phyloP scores from a whole-genome alignment of 768 basidiomycete species.

The Paxillus involutus region DNA sequence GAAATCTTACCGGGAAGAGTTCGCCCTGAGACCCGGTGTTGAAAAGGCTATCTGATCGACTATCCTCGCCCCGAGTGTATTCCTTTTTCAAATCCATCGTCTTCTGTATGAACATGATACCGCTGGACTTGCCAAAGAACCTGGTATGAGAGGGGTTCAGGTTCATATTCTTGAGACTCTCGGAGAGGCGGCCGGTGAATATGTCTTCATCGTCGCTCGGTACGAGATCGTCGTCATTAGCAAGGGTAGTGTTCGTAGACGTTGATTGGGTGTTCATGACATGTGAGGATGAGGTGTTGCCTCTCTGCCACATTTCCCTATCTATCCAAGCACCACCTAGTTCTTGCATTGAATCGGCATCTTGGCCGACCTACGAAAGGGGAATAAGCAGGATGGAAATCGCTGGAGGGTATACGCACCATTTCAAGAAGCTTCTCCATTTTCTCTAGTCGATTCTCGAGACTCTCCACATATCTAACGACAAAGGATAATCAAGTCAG shows the following conservation, averaged over 20 bases:
- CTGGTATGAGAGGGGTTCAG: slow-evolving; percentile 11
- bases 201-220: slow-evolving; percentile 31
- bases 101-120: slow-evolving; percentile 39
- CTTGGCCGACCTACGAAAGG: slow-evolving; percentile 56
- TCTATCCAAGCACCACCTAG: slow-evolving; percentile 45
- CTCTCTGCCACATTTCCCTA: slow-evolving; percentile 35
- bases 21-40: slow-evolving; percentile 19
- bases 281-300: slow-evolving; percentile 13
- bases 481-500: background rate
- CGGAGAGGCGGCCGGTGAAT: slow-evolving; percentile 20
- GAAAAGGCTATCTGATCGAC: slow-evolving; percentile 5
- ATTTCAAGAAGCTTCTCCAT: slow-evolving; percentile 61
- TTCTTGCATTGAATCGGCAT: slow-evolving; percentile 59
- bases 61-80: slow-evolving; percentile 40
- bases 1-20: slow-evolving; percentile 29
- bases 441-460: slow-evolving; percentile 62
- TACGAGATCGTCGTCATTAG: slow-evolving; percentile 18
- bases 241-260: background rate
- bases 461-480: slow-evolving; percentile 58
- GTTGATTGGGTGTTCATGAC: slow-evolving; percentile 13
- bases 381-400: too few species aligned
- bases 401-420: slow-evolving; percentile 30
- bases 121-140: slow-evolving; percentile 43
- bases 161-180: slow-evolving; percentile 23
- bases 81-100: slow-evolving; percentile 63